A percentile compares a stretch with the other conserved stretches of the same genome.
Conservation (phyloP, 225 moss, liverwort and hornwort genomes). For the Rhytidiadelphus loreus region DNA sequence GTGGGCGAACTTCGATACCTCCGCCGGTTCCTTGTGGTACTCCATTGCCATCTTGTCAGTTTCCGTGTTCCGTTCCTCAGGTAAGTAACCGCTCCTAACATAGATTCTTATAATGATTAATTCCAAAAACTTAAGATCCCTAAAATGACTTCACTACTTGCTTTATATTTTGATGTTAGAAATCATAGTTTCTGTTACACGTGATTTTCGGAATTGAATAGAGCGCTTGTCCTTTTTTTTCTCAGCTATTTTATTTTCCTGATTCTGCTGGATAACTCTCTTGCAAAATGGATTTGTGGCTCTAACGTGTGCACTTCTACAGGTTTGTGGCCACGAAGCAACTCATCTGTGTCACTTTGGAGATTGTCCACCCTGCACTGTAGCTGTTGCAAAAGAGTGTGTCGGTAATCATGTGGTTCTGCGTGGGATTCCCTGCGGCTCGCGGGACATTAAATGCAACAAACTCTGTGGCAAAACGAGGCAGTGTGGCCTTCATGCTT, state of each 20-base stretch:
- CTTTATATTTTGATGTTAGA: neutral
- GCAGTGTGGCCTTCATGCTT: slow-evolving; percentile 87
- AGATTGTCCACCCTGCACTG: slow-evolving; percentile 90
- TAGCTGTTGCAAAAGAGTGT: slow-evolving; percentile 85
- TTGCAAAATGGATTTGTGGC: neutral
- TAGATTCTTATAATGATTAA: neutral
- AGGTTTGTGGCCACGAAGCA: slow-evolving; percentile 77
- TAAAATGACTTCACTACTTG: neutral
- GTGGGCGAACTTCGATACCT: slow-evolving; percentile 78
- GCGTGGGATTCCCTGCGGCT: slow-evolving; percentile 85
- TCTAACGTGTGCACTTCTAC: neutral
- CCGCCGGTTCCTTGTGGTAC: slow-evolving; percentile 96
- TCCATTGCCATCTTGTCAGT: slow-evolving; percentile 85
- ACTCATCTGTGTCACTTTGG: slow-evolving; percentile 95
- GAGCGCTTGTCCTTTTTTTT: neutral
- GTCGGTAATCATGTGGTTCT: slow-evolving; percentile 83
- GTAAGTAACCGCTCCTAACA: slow-evolving; percentile 1
- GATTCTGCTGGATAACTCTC: neutral
- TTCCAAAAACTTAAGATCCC: neutral
- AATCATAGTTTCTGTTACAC: neutral
- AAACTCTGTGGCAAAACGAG: slow-evolving; percentile 86
- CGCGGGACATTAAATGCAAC: slow-evolving; percentile 90
- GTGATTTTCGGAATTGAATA: neutral
- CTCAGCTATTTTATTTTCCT: neutral
- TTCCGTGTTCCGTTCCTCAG: slow-evolving; percentile 71